Percentiles rank a stretch among this genome's conserved stretches.
These are phyloP conservation scores for Trametes coccinea DNA, from an alignment of 768 basidiomycete genomes.

Conservation along the genomic window DNA sequence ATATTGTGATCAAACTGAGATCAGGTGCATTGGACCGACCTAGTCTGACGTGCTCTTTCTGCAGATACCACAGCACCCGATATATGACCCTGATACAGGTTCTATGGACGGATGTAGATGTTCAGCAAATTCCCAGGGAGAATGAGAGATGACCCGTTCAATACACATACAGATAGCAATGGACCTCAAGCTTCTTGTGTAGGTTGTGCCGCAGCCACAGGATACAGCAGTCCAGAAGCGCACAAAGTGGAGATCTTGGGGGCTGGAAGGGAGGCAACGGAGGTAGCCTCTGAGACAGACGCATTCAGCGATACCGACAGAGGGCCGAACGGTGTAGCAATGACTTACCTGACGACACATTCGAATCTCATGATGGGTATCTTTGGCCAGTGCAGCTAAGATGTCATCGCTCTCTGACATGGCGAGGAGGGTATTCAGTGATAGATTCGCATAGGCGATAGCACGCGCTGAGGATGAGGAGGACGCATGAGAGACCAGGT, in stretches of 20 bases:
- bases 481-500: conserved; percentile 66
- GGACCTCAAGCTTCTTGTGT: conserved; percentile 58
- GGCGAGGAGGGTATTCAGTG: conserved; percentile 52
- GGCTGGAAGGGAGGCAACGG: conserved; percentile 43
- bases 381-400: conserved; percentile 47
- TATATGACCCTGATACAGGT: conserved; percentile 57
- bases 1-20: conserved; percentile 1
- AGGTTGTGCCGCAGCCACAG: conserved; percentile 73
- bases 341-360: conserved; percentile 64
- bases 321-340: not conserved
- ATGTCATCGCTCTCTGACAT: conserved; percentile 51
- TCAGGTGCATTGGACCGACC: conserved; percentile 39
- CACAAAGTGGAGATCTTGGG: conserved; percentile 51
- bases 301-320: not conserved
- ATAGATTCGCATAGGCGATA: conserved; percentile 60
- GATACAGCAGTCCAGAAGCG: conserved; percentile 66
- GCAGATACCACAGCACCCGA: conserved; percentile 57
- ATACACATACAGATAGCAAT: conserved; percentile 53
- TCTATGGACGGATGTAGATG: conserved; percentile 32
- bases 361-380: conserved; percentile 43
- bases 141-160: too few species aligned
- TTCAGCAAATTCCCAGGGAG: not conserved
- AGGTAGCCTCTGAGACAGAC: conserved; percentile 47
- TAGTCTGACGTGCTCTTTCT: conserved; percentile 52
- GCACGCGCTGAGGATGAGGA: conserved; percentile 59